A percentile compares a stretch with the other conserved stretches of the same genome.
Evolutionary conservation across 2,329 filamentous ascomycete genomes (phyloP).

Genomic region (Juglanconis oblonga): DNA sequence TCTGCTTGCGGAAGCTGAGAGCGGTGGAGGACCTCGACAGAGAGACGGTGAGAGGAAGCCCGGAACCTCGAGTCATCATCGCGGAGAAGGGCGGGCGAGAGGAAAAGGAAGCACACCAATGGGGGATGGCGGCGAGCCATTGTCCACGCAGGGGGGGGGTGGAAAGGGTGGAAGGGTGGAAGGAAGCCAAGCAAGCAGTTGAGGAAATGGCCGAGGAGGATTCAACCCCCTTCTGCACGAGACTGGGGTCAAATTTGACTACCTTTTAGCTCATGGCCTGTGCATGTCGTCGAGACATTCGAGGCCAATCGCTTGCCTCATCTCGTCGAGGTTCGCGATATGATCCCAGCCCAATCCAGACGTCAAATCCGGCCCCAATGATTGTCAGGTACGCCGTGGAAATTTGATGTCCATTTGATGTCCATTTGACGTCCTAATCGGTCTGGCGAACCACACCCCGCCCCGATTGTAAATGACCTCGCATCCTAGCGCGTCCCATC

Average conservation of each 20-base stretch:
- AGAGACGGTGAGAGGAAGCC: conserved; percentile 5
- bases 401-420: conserved; percentile 13
- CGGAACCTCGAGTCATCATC: neutral
- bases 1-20: conserved; percentile 10
- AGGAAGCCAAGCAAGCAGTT: conserved; percentile 1
- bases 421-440: neutral
- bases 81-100: neutral
- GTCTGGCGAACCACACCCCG: conserved; percentile 10
- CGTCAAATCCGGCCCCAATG: conserved; percentile 1
- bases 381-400: conserved; percentile 15
- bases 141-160: neutral
- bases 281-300: conserved; percentile 13
- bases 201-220: conserved; percentile 7
- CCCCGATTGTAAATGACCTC: conserved; percentile 6
- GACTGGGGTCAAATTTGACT: conserved; percentile 9
- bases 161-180: neutral
- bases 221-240: conserved; percentile 8
- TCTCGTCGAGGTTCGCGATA: neutral
- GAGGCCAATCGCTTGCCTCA: conserved; percentile 2
- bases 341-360: conserved; percentile 12
- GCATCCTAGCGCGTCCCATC: neutral
- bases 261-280: conserved; percentile 7
- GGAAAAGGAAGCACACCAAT: conserved; percentile 8
- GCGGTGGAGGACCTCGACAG: neutral
- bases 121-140: conserved; percentile 4